Evolutionary conservation across 192 early-diverging fungal genomes (phyloP).

Genomic region (Pilobolus umbonatus): DNA sequence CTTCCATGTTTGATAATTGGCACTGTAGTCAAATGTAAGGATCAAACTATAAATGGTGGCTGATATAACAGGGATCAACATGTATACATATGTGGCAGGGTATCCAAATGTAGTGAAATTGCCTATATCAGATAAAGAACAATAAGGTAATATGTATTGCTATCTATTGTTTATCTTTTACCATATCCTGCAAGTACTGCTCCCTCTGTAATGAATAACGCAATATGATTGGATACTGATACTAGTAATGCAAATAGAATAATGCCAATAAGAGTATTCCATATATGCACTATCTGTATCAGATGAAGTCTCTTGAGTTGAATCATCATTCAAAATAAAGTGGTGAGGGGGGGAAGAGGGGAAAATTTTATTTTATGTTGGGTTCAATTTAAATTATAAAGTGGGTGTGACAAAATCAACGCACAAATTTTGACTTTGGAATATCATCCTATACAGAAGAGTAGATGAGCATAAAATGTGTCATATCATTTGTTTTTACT

Average conservation of each 20-base stretch:
- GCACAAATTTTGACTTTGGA: slow-evolving; percentile 7
- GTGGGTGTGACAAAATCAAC: neutral
- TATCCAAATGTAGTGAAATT: slow-evolving; percentile 18
- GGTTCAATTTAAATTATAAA: neutral
- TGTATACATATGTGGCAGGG: slow-evolving; percentile 26
- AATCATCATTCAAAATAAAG: neutral
- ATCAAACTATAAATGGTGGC: slow-evolving; percentile 11
- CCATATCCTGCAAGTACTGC: slow-evolving; percentile 17
- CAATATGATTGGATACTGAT: slow-evolving; percentile 2
- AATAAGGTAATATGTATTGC: neutral
- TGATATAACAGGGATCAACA: slow-evolving; percentile 17
- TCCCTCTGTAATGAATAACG: slow-evolving; percentile 6
- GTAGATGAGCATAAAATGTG: neutral
- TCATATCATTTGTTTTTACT: slow-evolving; percentile 1
- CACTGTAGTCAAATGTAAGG: slow-evolving; percentile 9
- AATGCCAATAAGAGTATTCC: slow-evolving; percentile 6
- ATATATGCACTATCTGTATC: slow-evolving; percentile 15
- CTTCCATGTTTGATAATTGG: slow-evolving; percentile 9
- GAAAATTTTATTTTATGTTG: neutral
- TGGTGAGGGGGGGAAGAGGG: no score
- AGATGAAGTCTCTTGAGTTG: neutral
- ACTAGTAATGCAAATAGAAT: slow-evolving; percentile 4
- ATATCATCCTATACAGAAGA: neutral
- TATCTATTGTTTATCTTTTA: slow-evolving; percentile 1
- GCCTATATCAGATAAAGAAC: neutral